Percentiles rank a stretch among this genome's conserved stretches.
Conservation (phyloP, 1,284 basidiomycete genomes). For the Meira nashicola region DNA sequence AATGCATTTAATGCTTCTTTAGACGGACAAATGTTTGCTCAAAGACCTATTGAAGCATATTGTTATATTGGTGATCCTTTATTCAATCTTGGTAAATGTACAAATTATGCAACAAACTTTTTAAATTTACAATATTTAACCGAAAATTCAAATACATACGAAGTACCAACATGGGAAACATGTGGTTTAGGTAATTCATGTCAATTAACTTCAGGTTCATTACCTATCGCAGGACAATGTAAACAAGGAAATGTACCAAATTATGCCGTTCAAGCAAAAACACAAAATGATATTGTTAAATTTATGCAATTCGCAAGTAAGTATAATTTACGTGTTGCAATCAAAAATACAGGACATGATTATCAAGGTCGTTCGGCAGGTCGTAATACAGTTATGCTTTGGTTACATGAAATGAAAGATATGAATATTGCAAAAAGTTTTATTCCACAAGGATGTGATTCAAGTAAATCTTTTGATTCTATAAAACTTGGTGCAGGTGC, state of each 20-base stretch:
- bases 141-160: no score
- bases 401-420: conserved; percentile 19
- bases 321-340: conserved; percentile 15
- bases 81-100: conserved; percentile 5
- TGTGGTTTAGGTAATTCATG: conserved; percentile 12
- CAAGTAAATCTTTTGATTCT: conserved; percentile 29
- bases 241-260: conserved; percentile 10
- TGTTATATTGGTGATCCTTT: conserved; percentile 10
- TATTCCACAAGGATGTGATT: neutral
- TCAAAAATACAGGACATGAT: conserved; percentile 24
- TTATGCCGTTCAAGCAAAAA: conserved; percentile 10
- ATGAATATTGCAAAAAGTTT: conserved; percentile 52
- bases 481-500: conserved; percentile 59
- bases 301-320: conserved; percentile 17
- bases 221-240: conserved; percentile 1
- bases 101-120: neutral
- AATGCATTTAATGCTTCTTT: conserved; percentile 16
- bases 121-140: no score
- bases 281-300: conserved; percentile 3
- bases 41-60: neutral
- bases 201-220: neutral
- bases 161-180: neutral
- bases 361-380: conserved; percentile 49
- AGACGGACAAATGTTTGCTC: conserved; percentile 10
- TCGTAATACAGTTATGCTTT: conserved; percentile 17